A percentile compares a stretch with the other conserved stretches of the same genome.
Evolutionary conservation across 2,329 filamentous ascomycete genomes (phyloP).

Genomic region (Phaeosphaeriaceae sp.): DNA sequence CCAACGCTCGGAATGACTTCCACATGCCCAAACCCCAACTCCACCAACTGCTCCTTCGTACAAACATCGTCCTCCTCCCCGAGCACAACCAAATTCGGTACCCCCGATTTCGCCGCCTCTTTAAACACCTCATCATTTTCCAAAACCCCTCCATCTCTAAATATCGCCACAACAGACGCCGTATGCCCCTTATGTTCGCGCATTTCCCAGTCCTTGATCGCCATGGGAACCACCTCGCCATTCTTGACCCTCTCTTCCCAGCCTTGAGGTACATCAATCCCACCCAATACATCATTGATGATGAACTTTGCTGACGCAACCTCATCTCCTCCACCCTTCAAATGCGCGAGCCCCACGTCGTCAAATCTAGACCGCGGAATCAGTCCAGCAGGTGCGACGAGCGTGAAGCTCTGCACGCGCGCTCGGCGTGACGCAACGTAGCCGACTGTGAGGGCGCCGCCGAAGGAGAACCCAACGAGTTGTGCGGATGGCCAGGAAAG

Average conservation of each 20-base stretch:
- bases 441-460: slow-evolving; percentile 49
- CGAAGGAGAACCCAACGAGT: slow-evolving; percentile 60
- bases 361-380: slow-evolving; percentile 38
- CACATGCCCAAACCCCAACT: slow-evolving; percentile 46
- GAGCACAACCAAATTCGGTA: slow-evolving; percentile 42
- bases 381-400: slow-evolving; percentile 60
- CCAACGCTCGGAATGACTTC: slow-evolving; percentile 47
- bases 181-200: slow-evolving; percentile 46
- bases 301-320: slow-evolving; percentile 46
- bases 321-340: slow-evolving; percentile 40
- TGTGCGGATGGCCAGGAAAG: slow-evolving; percentile 55
- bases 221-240: slow-evolving; percentile 57
- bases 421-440: slow-evolving; percentile 46
- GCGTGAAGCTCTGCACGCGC: slow-evolving; percentile 44
- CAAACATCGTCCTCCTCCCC: slow-evolving; percentile 49
- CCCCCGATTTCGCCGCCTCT: slow-evolving; percentile 28
- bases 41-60: slow-evolving; percentile 37
- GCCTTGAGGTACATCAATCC: slow-evolving; percentile 51
- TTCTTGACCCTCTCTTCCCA: slow-evolving; percentile 53
- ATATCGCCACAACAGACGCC: slow-evolving; percentile 9
- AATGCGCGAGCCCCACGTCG: slow-evolving; percentile 2
- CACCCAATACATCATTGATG: slow-evolving; percentile 47
- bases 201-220: slow-evolving; percentile 58
- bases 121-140: slow-evolving; percentile 48
- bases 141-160: slow-evolving; percentile 56